Percentiles rank a stretch among this genome's conserved stretches.
phyloP scores from a whole-genome alignment of 345 rosid species.

The Citrus cavaleriei region DNA sequence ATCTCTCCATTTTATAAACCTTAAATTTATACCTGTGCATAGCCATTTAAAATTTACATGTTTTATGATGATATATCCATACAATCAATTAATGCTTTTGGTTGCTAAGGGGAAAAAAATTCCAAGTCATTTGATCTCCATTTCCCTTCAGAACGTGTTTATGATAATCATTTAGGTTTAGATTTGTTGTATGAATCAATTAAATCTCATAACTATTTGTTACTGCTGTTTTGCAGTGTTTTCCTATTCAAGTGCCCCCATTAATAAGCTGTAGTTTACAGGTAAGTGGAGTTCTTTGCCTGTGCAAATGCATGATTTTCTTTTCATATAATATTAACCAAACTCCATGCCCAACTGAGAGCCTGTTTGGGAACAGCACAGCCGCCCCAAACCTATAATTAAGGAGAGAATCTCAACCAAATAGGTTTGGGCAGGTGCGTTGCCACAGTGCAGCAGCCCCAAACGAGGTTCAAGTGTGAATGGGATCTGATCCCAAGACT shows the following conservation, averaged over 20 bases:
- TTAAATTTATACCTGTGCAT: background rate
- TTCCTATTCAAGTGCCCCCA: slow-evolving; percentile 80
- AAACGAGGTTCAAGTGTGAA: background rate
- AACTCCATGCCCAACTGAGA: background rate
- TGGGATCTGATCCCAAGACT: background rate
- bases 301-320: slow-evolving; percentile 6
- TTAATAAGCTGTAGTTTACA: slow-evolving; percentile 77
- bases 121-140: background rate
- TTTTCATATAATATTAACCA: background rate
- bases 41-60: background rate
- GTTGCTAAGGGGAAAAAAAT: background rate
- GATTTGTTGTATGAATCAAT: slow-evolving; percentile 1
- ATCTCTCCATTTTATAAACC: background rate
- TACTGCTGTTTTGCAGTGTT: slow-evolving; percentile 56
- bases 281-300: slow-evolving; percentile 36
- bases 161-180: background rate
- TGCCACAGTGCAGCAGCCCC: no score
- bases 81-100: background rate
- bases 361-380: no score
- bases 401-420: no score
- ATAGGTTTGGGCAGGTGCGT: no score
- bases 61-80: background rate
- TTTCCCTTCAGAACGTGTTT: background rate
- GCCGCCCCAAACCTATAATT: no score
- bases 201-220: slow-evolving; percentile 3